Conservation (phyloP, 805 yeast genomes). For the Scheffersomyces coipomensis region DNA sequence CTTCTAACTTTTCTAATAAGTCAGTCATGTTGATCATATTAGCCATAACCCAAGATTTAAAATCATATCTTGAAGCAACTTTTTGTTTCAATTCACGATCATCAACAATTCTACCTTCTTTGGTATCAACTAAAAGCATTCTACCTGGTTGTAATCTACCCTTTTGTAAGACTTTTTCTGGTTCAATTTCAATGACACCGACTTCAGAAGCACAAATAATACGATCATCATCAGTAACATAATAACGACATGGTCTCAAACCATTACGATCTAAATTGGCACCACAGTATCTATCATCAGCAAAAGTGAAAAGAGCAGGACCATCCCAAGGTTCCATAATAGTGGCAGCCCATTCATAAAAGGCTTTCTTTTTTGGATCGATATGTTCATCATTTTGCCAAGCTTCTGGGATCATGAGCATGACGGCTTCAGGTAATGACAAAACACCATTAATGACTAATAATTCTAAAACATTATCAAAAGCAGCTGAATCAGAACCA, state of each 20-base stretch:
- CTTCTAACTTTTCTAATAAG: slow-evolving; percentile 56
- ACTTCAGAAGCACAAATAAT: slow-evolving; percentile 98
- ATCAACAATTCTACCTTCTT: slow-evolving; percentile 89
- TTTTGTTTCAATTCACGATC: slow-evolving; percentile 81
- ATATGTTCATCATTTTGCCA: slow-evolving; percentile 87
- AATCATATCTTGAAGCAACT: slow-evolving; percentile 82
- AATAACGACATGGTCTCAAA: slow-evolving; percentile 96
- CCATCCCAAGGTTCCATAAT: slow-evolving; percentile 99
- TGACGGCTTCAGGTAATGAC: slow-evolving; percentile 93
- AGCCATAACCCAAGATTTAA: slow-evolving; percentile 89
- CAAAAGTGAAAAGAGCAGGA: slow-evolving; percentile 94
- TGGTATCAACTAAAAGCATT: slow-evolving; percentile 92
- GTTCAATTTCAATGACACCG: slow-evolving; percentile 89
- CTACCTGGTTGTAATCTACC: slow-evolving; percentile 96
- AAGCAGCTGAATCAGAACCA: slow-evolving; percentile 97
- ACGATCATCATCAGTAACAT: slow-evolving; percentile 89
- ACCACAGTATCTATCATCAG: slow-evolving; percentile 98
- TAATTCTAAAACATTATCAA: slow-evolving; percentile 92
- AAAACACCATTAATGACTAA: slow-evolving; percentile 88
- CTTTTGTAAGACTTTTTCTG: slow-evolving; percentile 78
- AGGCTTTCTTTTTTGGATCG: slow-evolving; percentile 91
- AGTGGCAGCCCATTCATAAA: slow-evolving; percentile 99
- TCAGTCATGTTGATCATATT: slow-evolving; percentile 84
- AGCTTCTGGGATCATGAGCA: slow-evolving; percentile 97
- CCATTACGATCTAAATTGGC: slow-evolving; percentile 98